These are phyloP conservation scores for Pseudonitzschia multistriata DNA, from an alignment of 108 stramenopile genomes.

Conservation along the genomic window DNA sequence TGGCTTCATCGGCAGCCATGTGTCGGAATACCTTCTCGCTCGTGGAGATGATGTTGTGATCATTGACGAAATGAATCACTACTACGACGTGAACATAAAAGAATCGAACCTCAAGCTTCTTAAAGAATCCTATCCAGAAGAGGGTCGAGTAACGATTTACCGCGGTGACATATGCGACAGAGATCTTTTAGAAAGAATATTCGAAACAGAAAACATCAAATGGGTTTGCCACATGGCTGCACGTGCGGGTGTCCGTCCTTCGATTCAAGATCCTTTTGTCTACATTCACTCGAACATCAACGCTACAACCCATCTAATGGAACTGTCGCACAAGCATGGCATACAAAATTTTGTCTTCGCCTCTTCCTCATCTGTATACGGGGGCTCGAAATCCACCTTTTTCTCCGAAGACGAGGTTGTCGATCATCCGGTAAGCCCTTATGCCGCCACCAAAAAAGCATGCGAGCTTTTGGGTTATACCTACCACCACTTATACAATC, in stretches of 20 bases:
- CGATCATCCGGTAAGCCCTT: slow-evolving; percentile 78
- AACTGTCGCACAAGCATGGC: slow-evolving; percentile 61
- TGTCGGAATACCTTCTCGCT: slow-evolving; percentile 75
- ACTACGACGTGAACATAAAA: slow-evolving; percentile 94
- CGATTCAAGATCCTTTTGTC: slow-evolving; percentile 89
- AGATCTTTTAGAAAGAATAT: slow-evolving; percentile 64
- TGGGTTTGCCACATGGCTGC: slow-evolving; percentile 94
- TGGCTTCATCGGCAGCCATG: slow-evolving; percentile 94
- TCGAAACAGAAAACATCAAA: slow-evolving; percentile 54
- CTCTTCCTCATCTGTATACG: slow-evolving; percentile 88
- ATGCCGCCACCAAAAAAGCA: slow-evolving; percentile 76
- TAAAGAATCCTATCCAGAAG: slow-evolving; percentile 37
- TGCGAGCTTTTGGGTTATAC: slow-evolving; percentile 91
- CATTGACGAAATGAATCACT: slow-evolving; percentile 98
- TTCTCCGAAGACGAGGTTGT: slow-evolving; percentile 90
- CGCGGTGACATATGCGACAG: slow-evolving; percentile 92
- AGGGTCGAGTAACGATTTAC: slow-evolving; percentile 57
- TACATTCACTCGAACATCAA: slow-evolving; percentile 91
- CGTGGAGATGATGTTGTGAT: slow-evolving; percentile 96
- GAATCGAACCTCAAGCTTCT: slow-evolving; percentile 80
- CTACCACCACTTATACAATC: slow-evolving; percentile 86
- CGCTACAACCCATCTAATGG: slow-evolving; percentile 86
- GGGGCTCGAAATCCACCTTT: slow-evolving; percentile 77
- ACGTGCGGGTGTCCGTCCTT: slow-evolving; percentile 87
- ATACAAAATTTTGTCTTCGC: slow-evolving; percentile 89